Evolutionary conservation across 345 rosid species (phyloP), one percentile per base, ranked within the genome.

Genomic region (Stellera chamaejasme): DNA sequence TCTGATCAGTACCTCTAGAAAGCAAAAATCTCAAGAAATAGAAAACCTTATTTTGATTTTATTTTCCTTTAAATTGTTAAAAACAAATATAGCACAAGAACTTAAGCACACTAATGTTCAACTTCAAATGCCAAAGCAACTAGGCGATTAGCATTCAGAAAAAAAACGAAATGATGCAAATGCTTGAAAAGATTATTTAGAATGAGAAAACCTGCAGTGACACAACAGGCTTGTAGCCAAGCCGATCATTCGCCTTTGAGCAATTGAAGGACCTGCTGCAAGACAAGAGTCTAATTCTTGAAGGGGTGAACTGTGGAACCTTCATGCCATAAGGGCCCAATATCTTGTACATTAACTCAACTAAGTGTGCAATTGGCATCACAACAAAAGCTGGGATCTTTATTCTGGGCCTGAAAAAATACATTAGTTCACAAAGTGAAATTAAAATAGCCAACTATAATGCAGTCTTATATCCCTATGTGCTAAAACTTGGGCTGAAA

Each of bases 251-350:
- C 42, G 97, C 97, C 74, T 88, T 92, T 2, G 82, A 79, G 58
- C 84, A 77, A 70, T 74, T 67, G 59, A 92, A 92, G 51, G 89
- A 68, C 76, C 95, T 79, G 69, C 72, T 81, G 72, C 93, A 75
- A 10, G 97, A 79, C 58, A 88, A 88, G 43, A 92, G 90, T 56
- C 93, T 81, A 74, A 92, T 64, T 78, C 93, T 90, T 6, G 97
- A 92, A 61, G 95, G 95, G 62, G 81, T 92, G 67, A 92, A 71
- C 69, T 88, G 95, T 6, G 95, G 97, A 69, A 84, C 79, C 70
- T 76, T 81, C 98, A 92, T 88, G 50, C 96, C 97, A 60, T 79
- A 78, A 52, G 88, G 89, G 59, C 90, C 87, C 43, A 92, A 59
- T n/a, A 86, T 47, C 64, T 65, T 79, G 72, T 84, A 88, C 60